A percentile compares a stretch with the other conserved stretches of the same genome.
Evolutionary conservation across 163 green algal genomes (phyloP).

Genomic region (Botryococcus braunii): DNA sequence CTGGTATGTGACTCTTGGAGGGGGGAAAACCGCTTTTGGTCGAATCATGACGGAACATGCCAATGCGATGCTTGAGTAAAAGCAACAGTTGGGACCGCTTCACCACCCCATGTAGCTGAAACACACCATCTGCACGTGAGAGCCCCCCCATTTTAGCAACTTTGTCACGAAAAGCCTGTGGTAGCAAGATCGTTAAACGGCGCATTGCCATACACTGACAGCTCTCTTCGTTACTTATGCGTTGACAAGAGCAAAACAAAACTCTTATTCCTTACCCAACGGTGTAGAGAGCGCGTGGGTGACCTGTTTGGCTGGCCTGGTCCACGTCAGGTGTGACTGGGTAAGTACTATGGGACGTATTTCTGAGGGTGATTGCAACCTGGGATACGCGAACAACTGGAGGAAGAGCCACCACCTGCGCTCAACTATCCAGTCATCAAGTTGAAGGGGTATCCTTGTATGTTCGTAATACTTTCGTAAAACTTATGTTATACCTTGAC

Average conservation of each 20-base stretch:
- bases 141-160: not conserved
- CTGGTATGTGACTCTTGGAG: constrained; percentile 5
- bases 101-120: constrained; percentile 25
- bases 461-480: no score
- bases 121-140: constrained; percentile 19
- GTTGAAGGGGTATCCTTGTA: no score
- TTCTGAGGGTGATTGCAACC: constrained; percentile 22
- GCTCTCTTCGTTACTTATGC: no score
- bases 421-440: no score
- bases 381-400: constrained; percentile 28
- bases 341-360: constrained; percentile 29
- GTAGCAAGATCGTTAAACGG: no score
- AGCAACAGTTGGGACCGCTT: constrained; percentile 18
- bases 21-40: not conserved
- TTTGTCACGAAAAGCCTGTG: not conserved
- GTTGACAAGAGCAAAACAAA: no score
- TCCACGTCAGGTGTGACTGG: constrained; percentile 22
- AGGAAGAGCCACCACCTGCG: constrained; percentile 37
- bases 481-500: no score
- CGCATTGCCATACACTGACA: no score
- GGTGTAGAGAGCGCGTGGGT: not conserved
- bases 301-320: constrained; percentile 15
- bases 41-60: constrained; percentile 10
- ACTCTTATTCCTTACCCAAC: no score
- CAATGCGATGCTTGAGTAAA: constrained; percentile 25